Base-by-base conservation (phyloP, 352 stramenopile genomes). In the Pythium rishiriense region DNA sequence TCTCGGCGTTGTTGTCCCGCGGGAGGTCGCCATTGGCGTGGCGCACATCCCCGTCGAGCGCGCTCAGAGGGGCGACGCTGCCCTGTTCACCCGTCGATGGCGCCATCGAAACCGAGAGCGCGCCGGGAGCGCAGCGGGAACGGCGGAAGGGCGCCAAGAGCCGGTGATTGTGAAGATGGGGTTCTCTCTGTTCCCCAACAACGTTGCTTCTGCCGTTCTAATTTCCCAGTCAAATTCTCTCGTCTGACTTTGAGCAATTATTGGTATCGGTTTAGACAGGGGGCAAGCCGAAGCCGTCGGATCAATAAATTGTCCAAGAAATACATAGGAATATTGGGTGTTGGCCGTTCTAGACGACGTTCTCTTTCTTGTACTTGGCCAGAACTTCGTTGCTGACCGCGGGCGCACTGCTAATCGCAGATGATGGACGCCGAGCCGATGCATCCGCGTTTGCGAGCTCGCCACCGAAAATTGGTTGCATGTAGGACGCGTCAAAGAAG, bases 401-500 rank as follows among this genome's bases (percentile, higher is more conserved):
- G 49, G 35, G 64, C 41, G 19, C 21, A 54, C 24, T 73, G 64
- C 29, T 74, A 50, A 49, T 61, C 46, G 48, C 57, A 57, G 35
- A 67, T 37, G 19, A 46, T 19, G 24, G 53, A 19, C 66, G 48
- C 26, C 53, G 39, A 48, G 52, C 42, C 21, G 39, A n/a, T 4
- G 62, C 47, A 41, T 65, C 54, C 17, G 55, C 62, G 35, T 58
- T 24, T 5, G 60, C 49, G 67, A 75, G 19, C 45, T 73, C 66
- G 4, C 86, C 84, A 37, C 86, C 86, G 54, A 95, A 95, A 29
- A 91, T 78, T 17, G 83, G 86, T 62, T 93, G 84, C 78, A 95
- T 85, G 71, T 88, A 92, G 45, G 73, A 78, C 28, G 72, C 72
- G 61, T 95, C 86, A 62, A 95, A 91, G 11, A 72, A 70, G 65